Conservation (phyloP, 345 rosid species). For the Abelmoschus esculentus region DNA sequence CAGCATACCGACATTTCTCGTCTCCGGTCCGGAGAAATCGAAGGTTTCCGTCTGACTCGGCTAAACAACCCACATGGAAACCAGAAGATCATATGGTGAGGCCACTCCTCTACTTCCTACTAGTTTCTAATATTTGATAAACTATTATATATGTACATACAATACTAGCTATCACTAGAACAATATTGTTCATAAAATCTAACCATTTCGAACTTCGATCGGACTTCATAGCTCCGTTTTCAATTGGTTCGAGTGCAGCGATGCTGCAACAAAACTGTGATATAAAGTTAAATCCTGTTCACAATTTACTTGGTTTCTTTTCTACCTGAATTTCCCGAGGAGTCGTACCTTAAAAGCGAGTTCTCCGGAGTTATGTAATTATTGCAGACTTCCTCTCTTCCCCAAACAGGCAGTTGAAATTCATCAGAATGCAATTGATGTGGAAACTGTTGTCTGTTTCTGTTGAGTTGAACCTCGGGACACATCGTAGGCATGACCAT, state of each 20-base stretch:
- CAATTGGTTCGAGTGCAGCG: conserved; percentile 52
- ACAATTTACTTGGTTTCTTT: not conserved
- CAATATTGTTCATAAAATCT: conserved; percentile 17
- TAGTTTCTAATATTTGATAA: conserved; percentile 31
- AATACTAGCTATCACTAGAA: conserved; percentile 17
- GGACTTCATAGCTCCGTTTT: conserved; percentile 56
- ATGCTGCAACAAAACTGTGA: conserved; percentile 33
- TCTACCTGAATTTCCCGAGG: conserved; percentile 62
- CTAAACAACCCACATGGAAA: conserved; percentile 22
- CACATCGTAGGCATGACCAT: conserved; percentile 56
- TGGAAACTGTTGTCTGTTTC: conserved; percentile 53
- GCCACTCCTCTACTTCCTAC: conserved; percentile 26
- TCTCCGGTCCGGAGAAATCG: conserved; percentile 21
- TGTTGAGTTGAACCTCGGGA: conserved; percentile 51
- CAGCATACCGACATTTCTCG: conserved; percentile 15
- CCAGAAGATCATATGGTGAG: conserved; percentile 25
- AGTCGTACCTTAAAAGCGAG: conserved; percentile 58
- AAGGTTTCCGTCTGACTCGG: conserved; percentile 21
- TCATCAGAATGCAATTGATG: conserved; percentile 64
- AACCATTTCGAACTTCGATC: conserved; percentile 16
- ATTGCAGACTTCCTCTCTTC: conserved; percentile 52
- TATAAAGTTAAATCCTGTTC: conserved; percentile 14
- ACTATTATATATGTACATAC: conserved; percentile 17
- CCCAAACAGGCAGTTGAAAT: conserved; percentile 60
- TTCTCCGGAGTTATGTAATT: conserved; percentile 44